These are phyloP conservation scores for Leptographium radiaticola DNA, from an alignment of 2,329 filamentous ascomycete genomes.

Conservation along the genomic window DNA sequence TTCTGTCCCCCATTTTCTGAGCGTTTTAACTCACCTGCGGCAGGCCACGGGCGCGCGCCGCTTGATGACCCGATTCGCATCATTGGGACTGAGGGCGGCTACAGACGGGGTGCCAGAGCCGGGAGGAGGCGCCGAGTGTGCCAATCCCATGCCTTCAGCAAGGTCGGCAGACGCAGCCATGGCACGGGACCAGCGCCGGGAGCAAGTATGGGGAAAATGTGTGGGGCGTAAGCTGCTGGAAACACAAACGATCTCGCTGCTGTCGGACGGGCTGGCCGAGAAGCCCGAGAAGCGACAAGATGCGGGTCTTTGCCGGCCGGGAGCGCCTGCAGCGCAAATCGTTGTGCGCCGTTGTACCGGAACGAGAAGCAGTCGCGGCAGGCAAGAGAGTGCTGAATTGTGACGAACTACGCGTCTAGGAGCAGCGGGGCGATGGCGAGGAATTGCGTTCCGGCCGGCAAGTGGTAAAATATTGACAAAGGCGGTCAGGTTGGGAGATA, in stretches of 20 bases:
- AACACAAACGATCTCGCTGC: too few species aligned
- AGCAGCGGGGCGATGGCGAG: background rate
- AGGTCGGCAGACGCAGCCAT: background rate
- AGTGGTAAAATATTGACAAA: conserved; percentile 5
- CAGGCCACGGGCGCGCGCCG: conserved; percentile 14
- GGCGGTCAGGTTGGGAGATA: background rate
- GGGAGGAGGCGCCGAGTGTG: background rate
- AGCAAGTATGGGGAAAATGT: background rate
- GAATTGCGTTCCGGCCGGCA: conserved; percentile 5
- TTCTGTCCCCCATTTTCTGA: background rate
- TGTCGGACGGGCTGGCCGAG: too few species aligned
- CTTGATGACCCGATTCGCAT: conserved; percentile 6
- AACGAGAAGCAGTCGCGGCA: background rate
- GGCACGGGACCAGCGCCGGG: background rate
- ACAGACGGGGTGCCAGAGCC: background rate
- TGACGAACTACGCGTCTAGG: background rate
- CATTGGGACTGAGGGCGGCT: background rate
- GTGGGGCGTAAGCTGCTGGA: background rate
- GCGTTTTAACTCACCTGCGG: conserved; percentile 6
- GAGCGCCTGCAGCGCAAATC: background rate
- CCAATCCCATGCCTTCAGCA: background rate
- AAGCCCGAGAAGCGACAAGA: background rate
- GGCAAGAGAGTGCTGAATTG: background rate
- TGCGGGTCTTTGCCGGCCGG: background rate
- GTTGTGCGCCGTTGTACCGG: background rate